phyloP scores from a whole-genome alignment of 352 stramenopile genomes.

The Elongisporangium senticosum region DNA sequence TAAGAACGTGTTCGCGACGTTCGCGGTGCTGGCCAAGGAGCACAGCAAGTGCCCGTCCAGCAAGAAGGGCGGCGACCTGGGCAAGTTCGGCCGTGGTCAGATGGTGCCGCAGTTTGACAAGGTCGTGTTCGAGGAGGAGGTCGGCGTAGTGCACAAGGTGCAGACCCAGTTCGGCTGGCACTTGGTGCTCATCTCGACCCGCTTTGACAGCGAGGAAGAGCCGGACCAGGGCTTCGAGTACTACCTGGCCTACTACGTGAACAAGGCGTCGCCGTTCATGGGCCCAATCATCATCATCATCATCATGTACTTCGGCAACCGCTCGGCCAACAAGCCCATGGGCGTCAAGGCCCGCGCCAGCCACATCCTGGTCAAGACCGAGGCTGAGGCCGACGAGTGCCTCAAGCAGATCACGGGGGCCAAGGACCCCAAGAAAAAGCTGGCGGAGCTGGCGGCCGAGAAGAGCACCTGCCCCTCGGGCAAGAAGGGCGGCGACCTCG shows the following conservation, averaged over 20 bases:
- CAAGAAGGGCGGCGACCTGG: constrained; percentile 60
- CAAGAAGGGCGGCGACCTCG: constrained; percentile 55
- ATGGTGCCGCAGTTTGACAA: constrained; percentile 77
- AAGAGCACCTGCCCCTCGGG: constrained; percentile 58
- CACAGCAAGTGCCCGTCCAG: constrained; percentile 71
- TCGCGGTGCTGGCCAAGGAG: constrained; percentile 61
- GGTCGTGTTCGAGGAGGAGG: constrained; percentile 61
- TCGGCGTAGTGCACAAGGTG: constrained; percentile 78
- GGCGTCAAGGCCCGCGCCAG: constrained; percentile 42
- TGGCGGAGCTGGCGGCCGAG: constrained; percentile 43
- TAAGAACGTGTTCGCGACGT: constrained; percentile 45
- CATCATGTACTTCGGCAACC: constrained; percentile 39
- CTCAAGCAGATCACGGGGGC: constrained; percentile 51
- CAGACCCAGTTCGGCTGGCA: constrained; percentile 79
- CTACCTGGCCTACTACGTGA: constrained; percentile 21
- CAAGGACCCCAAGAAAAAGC: constrained; percentile 42
- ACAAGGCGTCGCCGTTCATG: constrained; percentile 48
- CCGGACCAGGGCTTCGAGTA: constrained; percentile 22
- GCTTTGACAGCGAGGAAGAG: constrained; percentile 35
- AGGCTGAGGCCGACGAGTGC: constrained; percentile 43
- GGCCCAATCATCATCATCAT: constrained; percentile 41
- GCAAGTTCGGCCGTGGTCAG: constrained; percentile 62
- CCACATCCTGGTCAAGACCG: constrained; percentile 60
- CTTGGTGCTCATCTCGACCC: constrained; percentile 49
- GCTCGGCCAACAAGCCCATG: constrained; percentile 15